These are phyloP conservation scores for Aspergillus tubingensis DNA, from an alignment of 2,329 filamentous ascomycete species.

Conservation along the genomic window DNA sequence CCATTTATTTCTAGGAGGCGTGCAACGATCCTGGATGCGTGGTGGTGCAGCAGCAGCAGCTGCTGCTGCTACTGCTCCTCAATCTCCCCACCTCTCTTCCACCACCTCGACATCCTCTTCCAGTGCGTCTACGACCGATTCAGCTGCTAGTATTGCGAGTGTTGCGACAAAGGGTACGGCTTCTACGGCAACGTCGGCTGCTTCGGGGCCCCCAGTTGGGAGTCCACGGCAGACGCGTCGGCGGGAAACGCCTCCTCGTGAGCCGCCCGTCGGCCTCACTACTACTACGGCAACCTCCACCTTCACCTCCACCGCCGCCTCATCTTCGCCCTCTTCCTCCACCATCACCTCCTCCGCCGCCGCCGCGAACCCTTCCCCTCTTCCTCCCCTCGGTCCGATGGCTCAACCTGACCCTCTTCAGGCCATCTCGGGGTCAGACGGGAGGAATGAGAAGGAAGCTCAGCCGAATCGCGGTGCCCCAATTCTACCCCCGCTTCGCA, in stretches of 20 bases:
- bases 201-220: not conserved
- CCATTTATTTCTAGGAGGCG: conserved; percentile 41
- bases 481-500: conserved; percentile 19
- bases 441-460: conserved; percentile 14
- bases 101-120: not conserved
- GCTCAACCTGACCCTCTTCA: not conserved
- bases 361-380: not conserved
- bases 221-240: not conserved
- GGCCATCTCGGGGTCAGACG: not conserved
- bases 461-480: not conserved
- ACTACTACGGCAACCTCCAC: conserved; percentile 4
- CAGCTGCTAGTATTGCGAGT: conserved; percentile 4
- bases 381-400: not conserved
- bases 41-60: conserved; percentile 4
- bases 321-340: not conserved
- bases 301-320: not conserved
- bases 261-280: not conserved
- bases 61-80: not conserved
- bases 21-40: conserved; percentile 44
- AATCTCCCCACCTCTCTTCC: not conserved
- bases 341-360: conserved; percentile 1
- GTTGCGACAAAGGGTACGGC: conserved; percentile 12
- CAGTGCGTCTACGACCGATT: not conserved
- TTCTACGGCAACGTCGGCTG: conserved; percentile 12
- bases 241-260: not conserved